Evolutionary conservation across 1,139 yeast genomes (phyloP).

Genomic region (Saccharomyces hybrid): DNA sequence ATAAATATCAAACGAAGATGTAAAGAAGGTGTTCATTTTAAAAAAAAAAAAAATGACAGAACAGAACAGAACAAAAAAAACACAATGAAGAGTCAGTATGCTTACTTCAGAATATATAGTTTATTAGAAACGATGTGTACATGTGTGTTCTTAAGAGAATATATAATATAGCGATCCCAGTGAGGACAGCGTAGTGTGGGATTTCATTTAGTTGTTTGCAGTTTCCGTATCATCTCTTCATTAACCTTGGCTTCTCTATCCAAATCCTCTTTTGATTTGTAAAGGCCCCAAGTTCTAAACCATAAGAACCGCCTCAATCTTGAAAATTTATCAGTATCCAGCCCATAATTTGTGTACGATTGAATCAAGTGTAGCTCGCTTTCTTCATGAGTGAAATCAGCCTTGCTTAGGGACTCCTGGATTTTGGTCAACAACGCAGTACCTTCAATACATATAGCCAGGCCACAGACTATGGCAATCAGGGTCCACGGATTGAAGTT

Average conservation of each 20-base stretch:
- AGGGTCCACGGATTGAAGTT: slow-evolving; percentile 25
- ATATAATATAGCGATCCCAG: background rate
- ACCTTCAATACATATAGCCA: slow-evolving; percentile 28
- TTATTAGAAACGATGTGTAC: background rate
- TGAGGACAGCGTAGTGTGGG: background rate
- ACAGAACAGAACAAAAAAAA: too few relatives aligned
- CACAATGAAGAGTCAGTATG: too few relatives aligned
- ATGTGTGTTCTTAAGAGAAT: background rate
- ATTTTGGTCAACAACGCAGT: slow-evolving; percentile 35
- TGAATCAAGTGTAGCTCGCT: slow-evolving; percentile 41
- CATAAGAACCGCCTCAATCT: slow-evolving; percentile 53
- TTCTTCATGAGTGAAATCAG: slow-evolving; percentile 36
- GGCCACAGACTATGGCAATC: slow-evolving; percentile 23
- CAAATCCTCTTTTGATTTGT: slow-evolving; percentile 27
- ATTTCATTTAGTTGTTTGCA: slow-evolving; percentile 10
- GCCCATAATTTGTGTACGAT: slow-evolving; percentile 46
- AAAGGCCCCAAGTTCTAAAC: slow-evolving; percentile 43
- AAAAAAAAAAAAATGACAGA: too few relatives aligned
- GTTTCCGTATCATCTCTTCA: slow-evolving; percentile 22
- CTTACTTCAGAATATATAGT: too few relatives aligned
- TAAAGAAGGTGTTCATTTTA: too few relatives aligned
- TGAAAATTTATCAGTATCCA: slow-evolving; percentile 44
- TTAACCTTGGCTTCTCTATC: slow-evolving; percentile 32
- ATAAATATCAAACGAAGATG: too few relatives aligned
- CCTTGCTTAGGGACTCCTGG: slow-evolving; percentile 26